phyloP scores from a whole-genome alignment of 192 early-diverging fungal species.

The Podila epigama region DNA sequence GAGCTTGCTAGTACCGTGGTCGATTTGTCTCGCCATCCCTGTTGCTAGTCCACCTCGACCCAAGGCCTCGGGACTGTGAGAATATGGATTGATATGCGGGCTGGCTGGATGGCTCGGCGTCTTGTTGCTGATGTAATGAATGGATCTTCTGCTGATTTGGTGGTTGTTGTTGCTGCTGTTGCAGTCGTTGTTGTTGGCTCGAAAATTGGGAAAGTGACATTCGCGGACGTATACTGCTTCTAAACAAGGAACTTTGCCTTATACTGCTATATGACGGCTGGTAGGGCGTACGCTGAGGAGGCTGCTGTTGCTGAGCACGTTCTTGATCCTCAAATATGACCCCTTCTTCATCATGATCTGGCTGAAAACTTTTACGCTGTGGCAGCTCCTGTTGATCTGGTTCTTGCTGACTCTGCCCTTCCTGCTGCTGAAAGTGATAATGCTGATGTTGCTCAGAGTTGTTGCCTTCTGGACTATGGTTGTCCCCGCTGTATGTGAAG shows the following conservation, averaged over 20 bases:
- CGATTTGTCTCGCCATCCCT: neutral
- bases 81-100: neutral
- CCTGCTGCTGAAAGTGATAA: too few relatives aligned
- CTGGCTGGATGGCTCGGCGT: neutral
- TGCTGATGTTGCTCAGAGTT: neutral
- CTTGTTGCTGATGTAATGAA: slow-evolving; percentile 1
- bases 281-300: neutral
- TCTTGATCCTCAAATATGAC: neutral
- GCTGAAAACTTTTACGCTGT: neutral
- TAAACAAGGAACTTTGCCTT: neutral
- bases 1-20: neutral
- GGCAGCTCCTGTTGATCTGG: slow-evolving; percentile 6
- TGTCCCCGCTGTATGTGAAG: neutral
- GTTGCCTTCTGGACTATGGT: neutral
- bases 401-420: neutral
- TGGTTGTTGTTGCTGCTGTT: slow-evolving; percentile 3
- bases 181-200: neutral
- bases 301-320: neutral
- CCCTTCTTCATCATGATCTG: neutral
- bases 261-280: neutral
- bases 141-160: neutral
- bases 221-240: neutral
- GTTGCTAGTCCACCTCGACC: neutral
- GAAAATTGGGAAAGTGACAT: neutral
- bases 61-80: neutral